These are phyloP conservation scores for Fragosphaeria purpurea DNA, from an alignment of 2,329 filamentous ascomycete genomes.

Conservation along the genomic window DNA sequence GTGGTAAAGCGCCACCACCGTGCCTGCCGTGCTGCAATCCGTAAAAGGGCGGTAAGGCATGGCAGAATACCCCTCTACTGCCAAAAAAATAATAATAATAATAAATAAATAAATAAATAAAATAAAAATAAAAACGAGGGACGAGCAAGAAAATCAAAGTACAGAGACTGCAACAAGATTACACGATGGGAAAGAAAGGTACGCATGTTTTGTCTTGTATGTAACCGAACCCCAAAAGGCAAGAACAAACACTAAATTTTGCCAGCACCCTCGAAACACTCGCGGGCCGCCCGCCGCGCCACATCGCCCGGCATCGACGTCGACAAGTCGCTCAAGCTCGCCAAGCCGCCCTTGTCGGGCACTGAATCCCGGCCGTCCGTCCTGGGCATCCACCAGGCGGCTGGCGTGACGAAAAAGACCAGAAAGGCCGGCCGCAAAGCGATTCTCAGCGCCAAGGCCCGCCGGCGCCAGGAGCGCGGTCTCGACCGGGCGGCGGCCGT, in stretches of 20 bases:
- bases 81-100: not conserved
- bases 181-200: no score
- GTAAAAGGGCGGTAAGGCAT: not conserved
- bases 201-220: no score
- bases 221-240: no score
- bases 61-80: not conserved
- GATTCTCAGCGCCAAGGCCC: slow-evolving; percentile 44
- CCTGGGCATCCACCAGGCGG: slow-evolving; percentile 54
- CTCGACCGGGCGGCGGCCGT: slow-evolving; percentile 50
- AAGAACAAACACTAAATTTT: no score
- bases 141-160: not conserved
- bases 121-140: not conserved
- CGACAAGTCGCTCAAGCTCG: slow-evolving; percentile 59
- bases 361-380: slow-evolving; percentile 51
- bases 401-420: slow-evolving; percentile 57
- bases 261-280: slow-evolving; percentile 55
- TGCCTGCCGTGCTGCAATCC: no score
- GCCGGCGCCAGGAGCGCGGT: slow-evolving; percentile 45
- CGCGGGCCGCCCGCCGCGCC: slow-evolving; percentile 64
- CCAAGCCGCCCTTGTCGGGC: slow-evolving; percentile 39
- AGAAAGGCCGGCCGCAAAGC: slow-evolving; percentile 44
- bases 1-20: no score
- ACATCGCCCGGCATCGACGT: slow-evolving; percentile 60
- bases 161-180: not conserved
- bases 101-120: not conserved